Base-by-base conservation (phyloP, 768 basidiomycete genomes). In the Amanita jacksonii region DNA sequence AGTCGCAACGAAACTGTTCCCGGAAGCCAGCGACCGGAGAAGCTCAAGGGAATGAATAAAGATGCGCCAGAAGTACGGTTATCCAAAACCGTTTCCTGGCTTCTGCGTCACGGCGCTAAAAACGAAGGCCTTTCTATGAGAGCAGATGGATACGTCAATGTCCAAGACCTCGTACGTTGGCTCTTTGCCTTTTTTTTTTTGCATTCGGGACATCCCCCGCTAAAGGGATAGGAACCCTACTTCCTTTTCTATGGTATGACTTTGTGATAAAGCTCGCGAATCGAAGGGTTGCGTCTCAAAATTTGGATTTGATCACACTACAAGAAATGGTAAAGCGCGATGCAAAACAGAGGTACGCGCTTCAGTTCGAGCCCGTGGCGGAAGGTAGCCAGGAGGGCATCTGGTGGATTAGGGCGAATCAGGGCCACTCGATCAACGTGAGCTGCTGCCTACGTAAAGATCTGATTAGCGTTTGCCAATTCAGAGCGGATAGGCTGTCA, bases 351-450 rank as follows among this genome's bases (percentile, higher is more conserved):
- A 69, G 85, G 49, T 87, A 74, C 54, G 72, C 71, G 57, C 64
- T 84, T 48, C 38, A 76, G 8, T 58, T 67, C 30, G 84, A 88
- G 51, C 61, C 50, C 15, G 38, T 52, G 12, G 59, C 49, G 7
- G 34, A 36, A 36, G 18, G 34, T 4, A n/a, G 34, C 9, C n/a
- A 53, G 3, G 64, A 57, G 8, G 66, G 70, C 7, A 57, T 68
- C 13, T 85, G 86, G 85, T 87, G 82, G 81, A 89, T 93, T 52
- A 73, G 81, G 28, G 91, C 91, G 6, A 89, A 87, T 53, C 91
- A 93, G 59, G 91, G 91, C 0, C 91, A 94, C 62, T 85, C 88
- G 0, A 67, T 94, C 36, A 76, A 81, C 70, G 89, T 81, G 48
- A 18, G 67, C n/a, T n/a, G n/a, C n/a, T n/a, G n/a, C n/a, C n/a